Percentiles rank a stretch among this genome's conserved stretches.
Evolutionary conservation across 2,329 filamentous ascomycete species (phyloP).

Genomic region (Monosporascus ibericus): DNA sequence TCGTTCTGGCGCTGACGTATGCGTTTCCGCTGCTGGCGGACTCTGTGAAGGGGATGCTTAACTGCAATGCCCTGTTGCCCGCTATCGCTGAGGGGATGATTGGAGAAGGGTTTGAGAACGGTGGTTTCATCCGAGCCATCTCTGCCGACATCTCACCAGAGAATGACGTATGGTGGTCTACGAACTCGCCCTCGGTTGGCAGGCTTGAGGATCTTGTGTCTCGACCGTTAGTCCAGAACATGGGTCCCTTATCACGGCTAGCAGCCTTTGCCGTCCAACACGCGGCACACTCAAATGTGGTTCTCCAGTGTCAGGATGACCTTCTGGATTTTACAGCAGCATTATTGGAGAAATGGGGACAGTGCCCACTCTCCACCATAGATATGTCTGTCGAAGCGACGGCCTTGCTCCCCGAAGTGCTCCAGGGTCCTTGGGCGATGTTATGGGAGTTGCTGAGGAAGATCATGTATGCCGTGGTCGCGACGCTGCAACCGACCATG

Average conservation of each 20-base stretch:
- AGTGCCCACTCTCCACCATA: slow-evolving; percentile 66
- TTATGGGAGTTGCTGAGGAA: slow-evolving; percentile 73
- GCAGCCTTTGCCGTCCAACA: slow-evolving; percentile 59
- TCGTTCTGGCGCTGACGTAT: slow-evolving; percentile 70
- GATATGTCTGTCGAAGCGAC: slow-evolving; percentile 61
- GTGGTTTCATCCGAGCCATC: slow-evolving; percentile 66
- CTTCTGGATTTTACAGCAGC: slow-evolving; percentile 61
- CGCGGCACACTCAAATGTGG: slow-evolving; percentile 35
- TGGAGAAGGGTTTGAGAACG: slow-evolving; percentile 68
- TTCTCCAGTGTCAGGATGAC: slow-evolving; percentile 51
- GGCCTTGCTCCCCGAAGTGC: slow-evolving; percentile 58
- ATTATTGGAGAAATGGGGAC: slow-evolving; percentile 66
- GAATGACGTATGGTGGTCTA: slow-evolving; percentile 59
- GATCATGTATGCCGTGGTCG: slow-evolving; percentile 68
- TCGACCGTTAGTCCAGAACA: slow-evolving; percentile 56
- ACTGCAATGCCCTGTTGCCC: slow-evolving; percentile 66
- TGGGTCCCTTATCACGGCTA: slow-evolving; percentile 62
- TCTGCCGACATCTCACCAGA: slow-evolving; percentile 59
- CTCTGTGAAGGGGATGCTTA: slow-evolving; percentile 48
- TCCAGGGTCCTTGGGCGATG: slow-evolving; percentile 59
- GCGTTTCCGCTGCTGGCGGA: slow-evolving; percentile 67
- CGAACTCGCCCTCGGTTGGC: slow-evolving; percentile 52
- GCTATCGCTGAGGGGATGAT: slow-evolving; percentile 62
- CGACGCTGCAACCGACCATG: slow-evolving; percentile 68
- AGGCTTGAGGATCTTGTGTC: slow-evolving; percentile 53